Percentiles rank a stretch among this genome's conserved stretches.
Evolutionary conservation across 495 filamentous ascomycete genomes (phyloP).

Genomic region (Cladorrhinum samala): DNA sequence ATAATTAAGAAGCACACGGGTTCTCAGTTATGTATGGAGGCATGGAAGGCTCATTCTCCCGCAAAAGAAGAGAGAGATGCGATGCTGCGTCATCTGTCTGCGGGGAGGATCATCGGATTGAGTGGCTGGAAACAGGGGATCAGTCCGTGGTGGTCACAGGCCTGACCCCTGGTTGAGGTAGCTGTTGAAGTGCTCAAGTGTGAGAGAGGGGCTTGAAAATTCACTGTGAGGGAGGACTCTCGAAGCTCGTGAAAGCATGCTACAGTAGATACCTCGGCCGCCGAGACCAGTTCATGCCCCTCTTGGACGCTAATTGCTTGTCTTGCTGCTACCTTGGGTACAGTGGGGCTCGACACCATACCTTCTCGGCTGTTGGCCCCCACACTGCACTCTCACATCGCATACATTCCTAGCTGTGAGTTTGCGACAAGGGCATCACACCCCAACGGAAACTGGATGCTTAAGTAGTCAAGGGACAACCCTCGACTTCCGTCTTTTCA

Average conservation of each 20-base stretch:
- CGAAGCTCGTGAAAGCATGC: neutral
- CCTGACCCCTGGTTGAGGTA: neutral
- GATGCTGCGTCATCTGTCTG: neutral
- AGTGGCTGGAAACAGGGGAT: neutral
- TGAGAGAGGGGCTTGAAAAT: too few species aligned
- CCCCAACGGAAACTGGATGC: slow-evolving; percentile 2
- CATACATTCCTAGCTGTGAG: too few species aligned
- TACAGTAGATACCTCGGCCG: slow-evolving; percentile 9
- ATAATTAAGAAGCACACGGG: too few species aligned
- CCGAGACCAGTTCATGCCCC: slow-evolving; percentile 1
- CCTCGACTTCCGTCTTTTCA: neutral
- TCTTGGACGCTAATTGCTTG: neutral
- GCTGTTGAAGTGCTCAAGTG: too few species aligned
- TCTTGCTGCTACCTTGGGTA: too few species aligned
- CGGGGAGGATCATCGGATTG: neutral
- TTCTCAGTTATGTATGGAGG: too few species aligned
- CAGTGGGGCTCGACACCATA: neutral
- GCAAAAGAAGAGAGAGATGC: neutral
- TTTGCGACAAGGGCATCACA: too few species aligned
- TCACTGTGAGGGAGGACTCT: too few species aligned
- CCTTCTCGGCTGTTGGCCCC: neutral
- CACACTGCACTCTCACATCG: neutral
- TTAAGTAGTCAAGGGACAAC: slow-evolving; percentile 1
- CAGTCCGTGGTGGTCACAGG: neutral
- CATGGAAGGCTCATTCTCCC: neutral